Percentiles rank a stretch among this genome's conserved stretches.
phyloP scores from a whole-genome alignment of 306 rosid genomes.

The Hippophae gyantsensis region DNA sequence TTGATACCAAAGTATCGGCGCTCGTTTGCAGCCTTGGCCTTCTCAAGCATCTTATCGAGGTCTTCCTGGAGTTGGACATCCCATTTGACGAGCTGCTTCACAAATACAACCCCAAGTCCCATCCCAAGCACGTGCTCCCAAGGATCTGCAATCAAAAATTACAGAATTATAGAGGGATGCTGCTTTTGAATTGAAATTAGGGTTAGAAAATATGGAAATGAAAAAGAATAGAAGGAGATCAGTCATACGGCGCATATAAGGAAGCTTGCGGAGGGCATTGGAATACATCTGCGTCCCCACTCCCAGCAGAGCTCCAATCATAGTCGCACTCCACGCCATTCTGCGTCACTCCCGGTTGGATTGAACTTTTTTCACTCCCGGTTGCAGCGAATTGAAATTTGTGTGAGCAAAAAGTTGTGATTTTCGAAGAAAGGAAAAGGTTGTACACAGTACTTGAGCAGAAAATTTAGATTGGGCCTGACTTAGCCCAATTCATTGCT shows the following conservation, averaged over 20 bases:
- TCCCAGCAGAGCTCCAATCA: conserved; percentile 79
- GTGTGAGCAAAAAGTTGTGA: too few species aligned
- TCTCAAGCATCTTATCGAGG: conserved; percentile 77
- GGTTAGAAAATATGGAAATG: background rate
- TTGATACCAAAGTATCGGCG: conserved; percentile 75
- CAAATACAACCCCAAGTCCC: conserved; percentile 75
- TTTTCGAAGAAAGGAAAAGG: too few species aligned
- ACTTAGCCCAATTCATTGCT: too few species aligned
- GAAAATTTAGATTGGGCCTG: too few species aligned
- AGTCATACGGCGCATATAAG: conserved; percentile 80
- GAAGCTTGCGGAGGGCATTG: conserved; percentile 97
- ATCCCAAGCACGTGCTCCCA: conserved; percentile 91
- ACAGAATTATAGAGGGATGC: background rate
- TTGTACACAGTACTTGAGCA: too few species aligned
- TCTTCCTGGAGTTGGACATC: conserved; percentile 60
- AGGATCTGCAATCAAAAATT: conserved; percentile 46
- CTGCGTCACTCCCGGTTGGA: too few species aligned
- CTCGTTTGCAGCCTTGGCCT: conserved; percentile 91
- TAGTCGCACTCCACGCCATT: conserved; percentile 67
- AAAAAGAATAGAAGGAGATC: background rate
- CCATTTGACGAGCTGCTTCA: conserved; percentile 65
- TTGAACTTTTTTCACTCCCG: too few species aligned
- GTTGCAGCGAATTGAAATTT: too few species aligned
- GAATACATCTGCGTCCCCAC: conserved; percentile 87
- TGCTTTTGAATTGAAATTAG: background rate